A percentile compares a stretch with the other conserved stretches of the same genome.
Conservation (phyloP, 73 alveolate species). For the Breviolum minutum region DNA sequence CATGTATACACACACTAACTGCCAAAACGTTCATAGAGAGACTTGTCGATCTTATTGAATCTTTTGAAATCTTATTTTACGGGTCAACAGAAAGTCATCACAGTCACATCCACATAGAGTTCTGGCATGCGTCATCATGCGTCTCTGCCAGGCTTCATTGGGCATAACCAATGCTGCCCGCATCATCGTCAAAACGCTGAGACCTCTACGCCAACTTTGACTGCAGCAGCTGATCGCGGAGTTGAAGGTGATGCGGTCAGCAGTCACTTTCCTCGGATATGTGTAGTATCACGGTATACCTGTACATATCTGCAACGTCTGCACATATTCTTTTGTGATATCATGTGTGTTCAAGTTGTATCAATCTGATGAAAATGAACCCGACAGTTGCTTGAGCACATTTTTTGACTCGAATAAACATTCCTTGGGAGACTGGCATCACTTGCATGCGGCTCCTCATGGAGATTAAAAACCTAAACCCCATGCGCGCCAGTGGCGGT, state of each 20-base stretch:
- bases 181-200: not conserved
- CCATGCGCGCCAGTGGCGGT: too few species aligned
- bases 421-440: too few species aligned
- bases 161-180: not conserved
- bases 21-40: not conserved
- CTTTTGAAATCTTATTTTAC: not conserved
- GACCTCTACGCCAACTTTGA: slow-evolving; percentile 1
- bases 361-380: too few species aligned
- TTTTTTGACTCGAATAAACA: too few species aligned
- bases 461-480: too few species aligned
- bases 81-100: not conserved
- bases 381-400: too few species aligned
- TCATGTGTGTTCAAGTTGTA: too few species aligned
- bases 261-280: slow-evolving; percentile 24
- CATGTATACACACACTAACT: not conserved
- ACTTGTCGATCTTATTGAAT: not conserved
- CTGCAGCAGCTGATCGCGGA: slow-evolving; percentile 65
- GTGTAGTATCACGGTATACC: too few species aligned
- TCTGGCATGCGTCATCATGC: not conserved
- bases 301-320: too few species aligned
- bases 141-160: not conserved
- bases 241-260: slow-evolving; percentile 69
- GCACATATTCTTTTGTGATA: too few species aligned
- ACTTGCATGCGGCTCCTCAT: too few species aligned
- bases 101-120: not conserved